phyloP scores from a whole-genome alignment of 208 protist genomes.

The Herpetomonas samuelpessoai region DNA sequence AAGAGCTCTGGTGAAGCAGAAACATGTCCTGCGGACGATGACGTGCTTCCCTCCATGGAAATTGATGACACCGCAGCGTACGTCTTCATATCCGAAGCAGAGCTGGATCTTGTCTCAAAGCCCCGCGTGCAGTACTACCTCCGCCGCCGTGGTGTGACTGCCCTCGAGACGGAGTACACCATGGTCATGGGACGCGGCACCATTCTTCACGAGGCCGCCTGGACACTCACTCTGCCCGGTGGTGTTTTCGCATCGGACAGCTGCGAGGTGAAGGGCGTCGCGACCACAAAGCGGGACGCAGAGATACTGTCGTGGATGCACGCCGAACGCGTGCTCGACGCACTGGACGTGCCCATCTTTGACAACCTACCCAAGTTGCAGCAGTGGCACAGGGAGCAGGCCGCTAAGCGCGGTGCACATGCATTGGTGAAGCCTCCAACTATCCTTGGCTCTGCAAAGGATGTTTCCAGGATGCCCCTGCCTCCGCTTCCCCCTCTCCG shows the following conservation, averaged over 20 bases:
- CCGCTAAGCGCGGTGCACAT: conserved; percentile 30
- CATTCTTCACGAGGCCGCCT: conserved; percentile 32
- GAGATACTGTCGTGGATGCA: conserved; percentile 90
- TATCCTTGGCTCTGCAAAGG: conserved; percentile 1
- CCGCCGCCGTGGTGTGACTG: conserved; percentile 29
- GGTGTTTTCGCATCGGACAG: background rate
- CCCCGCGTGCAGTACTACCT: conserved; percentile 83
- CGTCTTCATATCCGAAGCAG: conserved; percentile 35
- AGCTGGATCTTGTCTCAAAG: conserved; percentile 64
- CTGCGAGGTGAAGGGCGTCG: conserved; percentile 45
- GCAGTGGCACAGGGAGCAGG: conserved; percentile 56
- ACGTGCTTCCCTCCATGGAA: background rate
- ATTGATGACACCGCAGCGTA: conserved; percentile 10
- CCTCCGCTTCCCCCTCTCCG: conserved; percentile 1
- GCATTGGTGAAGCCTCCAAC: conserved; percentile 20
- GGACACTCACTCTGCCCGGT: conserved; percentile 4
- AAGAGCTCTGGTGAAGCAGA: no score
- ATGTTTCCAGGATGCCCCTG: background rate
- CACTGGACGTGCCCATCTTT: conserved; percentile 69
- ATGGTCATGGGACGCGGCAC: conserved; percentile 15
- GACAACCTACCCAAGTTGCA: conserved; percentile 81
- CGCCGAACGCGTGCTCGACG: conserved; percentile 78
- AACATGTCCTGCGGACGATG: background rate
- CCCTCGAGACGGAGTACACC: conserved; percentile 10
- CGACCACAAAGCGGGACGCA: conserved; percentile 75